Base-by-base conservation (phyloP, 495 filamentous ascomycete genomes). In the Lasiosphaeria miniovina region DNA sequence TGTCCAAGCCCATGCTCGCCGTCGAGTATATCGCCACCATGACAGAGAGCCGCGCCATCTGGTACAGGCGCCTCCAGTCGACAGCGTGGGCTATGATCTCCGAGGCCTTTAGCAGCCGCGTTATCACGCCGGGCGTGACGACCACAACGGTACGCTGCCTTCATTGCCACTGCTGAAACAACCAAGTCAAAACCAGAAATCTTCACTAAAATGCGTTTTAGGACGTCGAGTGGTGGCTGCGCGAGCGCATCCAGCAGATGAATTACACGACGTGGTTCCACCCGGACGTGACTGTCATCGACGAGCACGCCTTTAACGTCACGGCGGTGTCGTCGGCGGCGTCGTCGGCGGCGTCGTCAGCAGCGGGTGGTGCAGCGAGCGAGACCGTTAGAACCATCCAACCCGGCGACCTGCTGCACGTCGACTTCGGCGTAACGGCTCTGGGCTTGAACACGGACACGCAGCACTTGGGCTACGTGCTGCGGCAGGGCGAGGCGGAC, bases 231-330 rank as follows among this genome's bases (percentile, higher is more conserved):
- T 80, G 77, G 77, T 77, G 72, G 72, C 67, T 79, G 59, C 74
- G 76, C 24, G 72, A 75, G 15, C 75, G 68, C 52, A 69, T 80
- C 36, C 76, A 75, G 58, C 68, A 68, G 6, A 57, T 75, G 49
- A 80, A 80, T 61, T 80, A 78, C 63, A 78, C 72, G 1, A 79
- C 77, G 8, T 80, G 77, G 77, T 79, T 79, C 56, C 74, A 76
- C 17, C 76, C 77, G 7, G 63, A 66, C 61, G 76, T 80, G 8
- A 73, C 54, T 49, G 74, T 80, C 58, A 54, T 78, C 4, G 65
- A 62, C 14, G 58, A 55, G 2, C 40, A 54, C 31, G 36, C 34
- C 11, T 67, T 54, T 41, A 50, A 54, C 61, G 61, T 68, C 14
- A 60, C 63, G 14, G 11, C 40, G 15, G 3, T 1, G 32, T 11